Evolutionary conservation across 805 yeast species (phyloP).

Genomic region (Barnettozyma botsteinii): DNA sequence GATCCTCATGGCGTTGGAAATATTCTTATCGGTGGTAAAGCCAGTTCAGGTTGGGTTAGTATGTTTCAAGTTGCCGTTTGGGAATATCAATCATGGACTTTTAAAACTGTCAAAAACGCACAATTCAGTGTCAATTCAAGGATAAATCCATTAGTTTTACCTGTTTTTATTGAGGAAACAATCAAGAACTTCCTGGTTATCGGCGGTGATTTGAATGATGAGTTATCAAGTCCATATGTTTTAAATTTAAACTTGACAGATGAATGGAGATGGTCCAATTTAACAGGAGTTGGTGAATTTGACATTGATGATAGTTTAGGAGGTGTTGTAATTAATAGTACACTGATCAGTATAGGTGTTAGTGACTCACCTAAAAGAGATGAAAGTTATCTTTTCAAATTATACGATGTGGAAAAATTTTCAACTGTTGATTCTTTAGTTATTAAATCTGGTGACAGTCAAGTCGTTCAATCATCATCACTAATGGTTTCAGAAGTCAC

Average conservation of each 20-base stretch:
- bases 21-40: conserved; percentile 61
- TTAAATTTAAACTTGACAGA: conserved; percentile 18
- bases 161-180: conserved; percentile 38
- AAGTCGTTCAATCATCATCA: not conserved
- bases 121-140: conserved; percentile 44
- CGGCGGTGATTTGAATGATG: conserved; percentile 57
- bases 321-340: conserved; percentile 46
- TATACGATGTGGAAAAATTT: conserved; percentile 38
- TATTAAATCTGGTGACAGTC: not conserved
- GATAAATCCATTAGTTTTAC: conserved; percentile 45
- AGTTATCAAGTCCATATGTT: conserved; percentile 28
- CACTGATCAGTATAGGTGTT: conserved; percentile 38
- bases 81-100: conserved; percentile 69
- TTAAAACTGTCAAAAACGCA: conserved; percentile 32
- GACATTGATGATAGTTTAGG: conserved; percentile 33
- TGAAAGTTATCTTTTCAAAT: conserved; percentile 29
- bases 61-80: conserved; percentile 71
- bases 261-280: conserved; percentile 24
- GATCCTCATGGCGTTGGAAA: conserved; percentile 41
- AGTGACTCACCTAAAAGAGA: conserved; percentile 21
- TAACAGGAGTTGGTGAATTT: conserved; percentile 22
- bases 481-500: not conserved
- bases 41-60: conserved; percentile 60
- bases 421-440: conserved; percentile 21
- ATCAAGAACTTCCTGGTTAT: conserved; percentile 39